phyloP scores from a whole-genome alignment of 352 stramenopile species.

The Globisporangium spinosum region DNA sequence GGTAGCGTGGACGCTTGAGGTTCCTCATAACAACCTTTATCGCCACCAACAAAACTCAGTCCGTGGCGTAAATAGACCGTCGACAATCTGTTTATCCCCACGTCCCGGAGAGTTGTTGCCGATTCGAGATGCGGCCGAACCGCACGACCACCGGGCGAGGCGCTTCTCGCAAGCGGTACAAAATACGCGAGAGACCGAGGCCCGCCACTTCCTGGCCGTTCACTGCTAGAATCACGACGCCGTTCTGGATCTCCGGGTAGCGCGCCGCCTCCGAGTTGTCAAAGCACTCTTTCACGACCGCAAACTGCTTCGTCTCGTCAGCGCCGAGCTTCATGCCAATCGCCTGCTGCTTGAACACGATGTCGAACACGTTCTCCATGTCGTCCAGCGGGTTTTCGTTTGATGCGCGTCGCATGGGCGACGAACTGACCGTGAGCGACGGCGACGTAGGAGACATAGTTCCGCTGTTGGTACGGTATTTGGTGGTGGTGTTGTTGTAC shows the following conservation, averaged over 20 bases:
- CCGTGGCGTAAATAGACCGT: constrained; percentile 10
- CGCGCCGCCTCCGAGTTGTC: constrained; percentile 65
- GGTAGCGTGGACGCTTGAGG: not conserved
- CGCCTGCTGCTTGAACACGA: constrained; percentile 84
- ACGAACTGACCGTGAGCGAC: constrained; percentile 21
- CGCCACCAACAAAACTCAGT: constrained; percentile 12
- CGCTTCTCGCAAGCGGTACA: constrained; percentile 74
- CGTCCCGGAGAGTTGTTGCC: constrained; percentile 31
- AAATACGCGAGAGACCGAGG: constrained; percentile 62
- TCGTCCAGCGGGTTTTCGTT: constrained; percentile 42
- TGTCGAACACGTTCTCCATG: constrained; percentile 79
- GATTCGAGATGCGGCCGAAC: constrained; percentile 61
- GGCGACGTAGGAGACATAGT: constrained; percentile 17
- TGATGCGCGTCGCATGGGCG: constrained; percentile 21
- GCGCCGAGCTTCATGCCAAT: constrained; percentile 81
- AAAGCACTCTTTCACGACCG: constrained; percentile 82
- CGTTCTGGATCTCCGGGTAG: constrained; percentile 77
- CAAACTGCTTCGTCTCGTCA: constrained; percentile 68
- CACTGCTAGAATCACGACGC: constrained; percentile 77
- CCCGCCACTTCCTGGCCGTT: constrained; percentile 77
- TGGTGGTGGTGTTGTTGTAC: constrained; percentile 12
- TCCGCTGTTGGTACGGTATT: constrained; percentile 5
- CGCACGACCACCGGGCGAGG: constrained; percentile 77
- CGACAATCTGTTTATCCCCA: constrained; percentile 28
- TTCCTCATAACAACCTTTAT: not conserved